phyloP scores from a whole-genome alignment of 257 asterid species.

The Salvia splendens region DNA sequence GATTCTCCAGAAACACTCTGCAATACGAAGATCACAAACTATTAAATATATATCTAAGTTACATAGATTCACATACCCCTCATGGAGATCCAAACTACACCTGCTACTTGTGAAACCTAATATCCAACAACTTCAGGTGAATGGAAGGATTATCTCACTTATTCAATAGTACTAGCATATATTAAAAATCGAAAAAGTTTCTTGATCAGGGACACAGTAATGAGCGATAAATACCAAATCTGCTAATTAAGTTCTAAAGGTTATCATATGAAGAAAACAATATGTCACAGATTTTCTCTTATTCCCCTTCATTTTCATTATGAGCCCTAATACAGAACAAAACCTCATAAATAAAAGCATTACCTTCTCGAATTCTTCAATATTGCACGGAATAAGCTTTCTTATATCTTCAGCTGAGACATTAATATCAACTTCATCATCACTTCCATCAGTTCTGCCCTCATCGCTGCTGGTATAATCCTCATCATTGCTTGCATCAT shows the following conservation, averaged over 20 bases:
- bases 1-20: slow-evolving; percentile 78
- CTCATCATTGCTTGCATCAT: slow-evolving; percentile 73
- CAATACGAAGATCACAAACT: slow-evolving; percentile 26
- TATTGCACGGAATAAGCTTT: slow-evolving; percentile 64
- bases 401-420: slow-evolving; percentile 73
- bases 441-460: slow-evolving; percentile 69
- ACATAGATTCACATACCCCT: slow-evolving; percentile 21
- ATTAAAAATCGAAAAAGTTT: slow-evolving; percentile 15
- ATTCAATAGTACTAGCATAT: slow-evolving; percentile 8
- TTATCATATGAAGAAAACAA: slow-evolving; percentile 1
- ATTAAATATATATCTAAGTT: slow-evolving; percentile 19
- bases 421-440: slow-evolving; percentile 65
- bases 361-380: slow-evolving; percentile 90
- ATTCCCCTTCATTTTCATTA: slow-evolving; percentile 21
- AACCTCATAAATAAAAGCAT: slow-evolving; percentile 20
- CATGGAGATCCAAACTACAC: slow-evolving; percentile 4
- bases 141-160: slow-evolving; percentile 10
- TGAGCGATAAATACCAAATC: slow-evolving; percentile 21
- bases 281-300: background rate
- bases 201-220: slow-evolving; percentile 7
- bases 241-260: slow-evolving; percentile 14
- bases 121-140: slow-evolving; percentile 26
- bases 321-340: slow-evolving; percentile 11
- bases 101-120: slow-evolving; percentile 5
- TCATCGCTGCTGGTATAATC: slow-evolving; percentile 78